Conservation (phyloP, 2,329 filamentous ascomycete species). For the Aureobasidium mangrovei region DNA sequence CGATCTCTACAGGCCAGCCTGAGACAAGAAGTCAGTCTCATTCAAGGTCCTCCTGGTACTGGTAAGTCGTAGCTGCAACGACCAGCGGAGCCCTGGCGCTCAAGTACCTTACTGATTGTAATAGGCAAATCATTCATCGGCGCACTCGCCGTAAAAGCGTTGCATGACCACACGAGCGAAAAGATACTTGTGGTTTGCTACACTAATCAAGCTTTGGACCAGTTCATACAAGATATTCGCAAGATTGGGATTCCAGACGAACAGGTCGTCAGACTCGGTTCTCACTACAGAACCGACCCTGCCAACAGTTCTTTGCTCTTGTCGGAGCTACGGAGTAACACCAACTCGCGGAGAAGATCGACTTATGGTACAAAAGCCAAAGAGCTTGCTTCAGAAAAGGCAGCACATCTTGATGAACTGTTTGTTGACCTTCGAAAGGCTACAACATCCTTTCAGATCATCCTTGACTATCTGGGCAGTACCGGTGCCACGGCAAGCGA, state of each 20-base stretch:
- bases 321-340: not conserved
- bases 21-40: constrained; percentile 46
- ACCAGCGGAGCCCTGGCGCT: not conserved
- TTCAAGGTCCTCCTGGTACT: constrained; percentile 64
- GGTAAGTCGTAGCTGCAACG: constrained; percentile 47
- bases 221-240: constrained; percentile 50
- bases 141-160: constrained; percentile 46
- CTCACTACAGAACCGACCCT: not conserved
- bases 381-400: not conserved
- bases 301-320: not conserved
- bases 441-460: not conserved
- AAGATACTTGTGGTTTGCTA: constrained; percentile 39
- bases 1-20: constrained; percentile 47
- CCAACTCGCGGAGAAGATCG: not conserved
- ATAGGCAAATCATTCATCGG: constrained; percentile 35
- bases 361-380: not conserved
- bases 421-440: not conserved
- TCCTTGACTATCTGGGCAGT: not conserved
- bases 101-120: not conserved
- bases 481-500: not conserved
- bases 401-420: not conserved
- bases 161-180: constrained; percentile 38
- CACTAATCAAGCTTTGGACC: constrained; percentile 46
- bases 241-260: not conserved
- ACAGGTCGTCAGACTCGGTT: not conserved